These are phyloP conservation scores for Phytophthora fragariaefolia DNA, from an alignment of 352 stramenopile species.

Conservation along the genomic window DNA sequence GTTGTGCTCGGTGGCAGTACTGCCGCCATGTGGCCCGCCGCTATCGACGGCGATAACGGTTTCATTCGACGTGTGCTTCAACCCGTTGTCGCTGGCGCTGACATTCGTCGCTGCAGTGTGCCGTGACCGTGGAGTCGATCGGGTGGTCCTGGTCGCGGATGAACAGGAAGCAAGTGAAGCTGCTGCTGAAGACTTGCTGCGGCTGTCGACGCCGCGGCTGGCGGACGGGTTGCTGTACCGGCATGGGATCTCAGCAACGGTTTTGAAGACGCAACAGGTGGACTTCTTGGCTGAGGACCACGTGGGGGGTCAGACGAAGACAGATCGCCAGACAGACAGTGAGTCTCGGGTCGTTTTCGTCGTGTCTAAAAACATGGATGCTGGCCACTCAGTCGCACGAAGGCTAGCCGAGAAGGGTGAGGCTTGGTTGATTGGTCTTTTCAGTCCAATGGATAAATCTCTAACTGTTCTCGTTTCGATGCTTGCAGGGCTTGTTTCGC, in stretches of 20 bases:
- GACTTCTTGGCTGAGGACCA: neutral
- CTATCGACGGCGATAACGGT: slow-evolving; percentile 15
- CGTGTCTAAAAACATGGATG: slow-evolving; percentile 21
- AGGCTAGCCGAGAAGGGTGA: slow-evolving; percentile 40
- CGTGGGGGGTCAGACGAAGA: neutral
- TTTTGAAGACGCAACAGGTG: slow-evolving; percentile 6
- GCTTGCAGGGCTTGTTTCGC: slow-evolving; percentile 19
- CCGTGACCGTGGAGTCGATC: slow-evolving; percentile 11
- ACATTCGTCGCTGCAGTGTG: slow-evolving; percentile 35
- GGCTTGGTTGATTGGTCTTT: slow-evolving; percentile 8
- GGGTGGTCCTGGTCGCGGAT: slow-evolving; percentile 21
- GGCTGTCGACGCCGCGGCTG: slow-evolving; percentile 19
- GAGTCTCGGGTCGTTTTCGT: slow-evolving; percentile 33
- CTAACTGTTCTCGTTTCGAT: neutral
- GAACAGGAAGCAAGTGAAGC: neutral
- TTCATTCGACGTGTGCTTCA: slow-evolving; percentile 41
- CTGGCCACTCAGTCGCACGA: slow-evolving; percentile 8
- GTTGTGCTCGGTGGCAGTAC: slow-evolving; percentile 36
- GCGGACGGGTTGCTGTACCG: slow-evolving; percentile 40
- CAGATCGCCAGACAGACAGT: neutral
- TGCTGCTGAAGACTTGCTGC: neutral
- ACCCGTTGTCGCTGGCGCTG: slow-evolving; percentile 43
- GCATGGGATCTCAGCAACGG: slow-evolving; percentile 40
- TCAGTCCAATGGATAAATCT: no score
- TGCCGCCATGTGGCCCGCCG: slow-evolving; percentile 16